Base-by-base conservation (phyloP, 2,329 filamentous ascomycete genomes). In the Penicillium expansum region DNA sequence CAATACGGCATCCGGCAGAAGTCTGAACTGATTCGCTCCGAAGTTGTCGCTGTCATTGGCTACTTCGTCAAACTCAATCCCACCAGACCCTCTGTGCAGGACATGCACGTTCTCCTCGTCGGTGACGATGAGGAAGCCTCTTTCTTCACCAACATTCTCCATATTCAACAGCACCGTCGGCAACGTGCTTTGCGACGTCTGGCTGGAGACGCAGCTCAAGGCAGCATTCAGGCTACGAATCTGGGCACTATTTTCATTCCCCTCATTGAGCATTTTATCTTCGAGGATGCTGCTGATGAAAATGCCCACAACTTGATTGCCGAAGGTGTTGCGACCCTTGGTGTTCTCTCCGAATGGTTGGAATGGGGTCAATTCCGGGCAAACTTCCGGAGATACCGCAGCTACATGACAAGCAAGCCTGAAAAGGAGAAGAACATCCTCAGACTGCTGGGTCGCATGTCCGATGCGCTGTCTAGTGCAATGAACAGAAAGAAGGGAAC, bases 301-400 rank as follows among this genome's bases (percentile, higher is more conserved):
- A 79, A 77, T 45, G 81, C 91, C 35, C 89, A 95, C 64, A 93
- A 92, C 48, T 80, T 97, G 52, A 87, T 91, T 48, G 91, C 92
- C 16, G 91, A 97, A 72, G 87, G 93, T 5, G 88, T 92, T n/a
- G 84, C 82, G 10, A 89, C 92, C 0, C 88, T 99, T 57, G 88
- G 90, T 2, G 81, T 83, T 27, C 75, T 99, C 55, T 86, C 89
- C 5, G 81, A 84, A 59, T 91, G 86, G 58, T 76, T 99, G 14
- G 91, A 94, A 68, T 97, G 93, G 92, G 87, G 86, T 38, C 92
- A 96, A 65, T 97, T 93, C 76, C 86, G 91, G 39, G 89, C 90
- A 7, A 86, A 93, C 14, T 83, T 99, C 62, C 86, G 89, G 67
- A 84, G 92, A 57, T 97, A 94, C 68, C 88, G 91, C 56, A 84